Evolutionary conservation across 2,329 filamentous ascomycete genomes (phyloP).

Genomic region (Neurospora crassa): DNA sequence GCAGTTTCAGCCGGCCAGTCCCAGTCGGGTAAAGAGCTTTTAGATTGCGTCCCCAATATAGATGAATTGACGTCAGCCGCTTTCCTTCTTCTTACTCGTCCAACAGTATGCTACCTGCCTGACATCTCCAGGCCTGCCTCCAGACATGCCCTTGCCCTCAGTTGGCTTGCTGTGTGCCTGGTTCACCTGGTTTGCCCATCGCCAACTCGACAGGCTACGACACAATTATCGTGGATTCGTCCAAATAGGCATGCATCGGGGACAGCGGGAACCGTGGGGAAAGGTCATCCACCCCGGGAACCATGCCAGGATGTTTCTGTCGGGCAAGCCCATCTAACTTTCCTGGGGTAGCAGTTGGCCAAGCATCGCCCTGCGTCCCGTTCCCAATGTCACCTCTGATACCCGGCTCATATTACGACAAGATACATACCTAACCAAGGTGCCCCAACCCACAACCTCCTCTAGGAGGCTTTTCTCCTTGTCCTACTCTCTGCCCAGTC

Average conservation of each 20-base stretch:
- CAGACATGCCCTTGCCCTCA: conserved; percentile 1
- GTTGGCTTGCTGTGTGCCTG: conserved; percentile 10
- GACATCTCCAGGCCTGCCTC: conserved; percentile 4
- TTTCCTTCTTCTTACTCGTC: conserved; percentile 9
- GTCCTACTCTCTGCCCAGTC: conserved; percentile 14
- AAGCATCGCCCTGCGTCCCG: conserved; percentile 3
- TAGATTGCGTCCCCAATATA: conserved; percentile 20
- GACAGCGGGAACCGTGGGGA: conserved; percentile 14
- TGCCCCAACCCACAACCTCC: conserved; percentile 12
- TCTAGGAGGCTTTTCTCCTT: conserved; percentile 8
- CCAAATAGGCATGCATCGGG: conserved; percentile 9
- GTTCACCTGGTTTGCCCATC: conserved; percentile 15
- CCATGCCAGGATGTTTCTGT: neutral
- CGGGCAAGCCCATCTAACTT: neutral
- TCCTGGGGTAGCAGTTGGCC: neutral
- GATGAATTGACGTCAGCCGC: conserved; percentile 21
- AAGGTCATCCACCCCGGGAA: conserved; percentile 13
- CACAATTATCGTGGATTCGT: conserved; percentile 18
- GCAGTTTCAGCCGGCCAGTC: conserved; percentile 14
- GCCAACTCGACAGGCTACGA: conserved; percentile 15
- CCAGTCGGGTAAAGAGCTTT: conserved; percentile 16
- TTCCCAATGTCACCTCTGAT: conserved; percentile 6
- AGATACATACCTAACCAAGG: neutral
- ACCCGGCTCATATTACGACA: neutral
- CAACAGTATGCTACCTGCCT: conserved; percentile 10